phyloP scores from a whole-genome alignment of 768 basidiomycete species.

The Favolaschia claudopus region DNA sequence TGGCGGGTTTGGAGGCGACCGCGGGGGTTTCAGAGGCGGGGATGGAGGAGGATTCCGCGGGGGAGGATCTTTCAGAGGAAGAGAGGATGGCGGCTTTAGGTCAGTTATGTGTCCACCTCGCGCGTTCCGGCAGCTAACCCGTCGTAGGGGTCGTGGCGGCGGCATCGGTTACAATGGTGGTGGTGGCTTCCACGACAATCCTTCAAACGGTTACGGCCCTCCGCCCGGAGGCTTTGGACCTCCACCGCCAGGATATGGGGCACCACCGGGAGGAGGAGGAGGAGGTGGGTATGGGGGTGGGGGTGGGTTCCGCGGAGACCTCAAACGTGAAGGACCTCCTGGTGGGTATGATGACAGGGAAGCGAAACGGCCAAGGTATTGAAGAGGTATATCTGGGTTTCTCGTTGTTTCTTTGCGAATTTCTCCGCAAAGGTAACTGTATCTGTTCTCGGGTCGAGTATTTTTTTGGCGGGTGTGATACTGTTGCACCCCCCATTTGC shows the following conservation, averaged over 20 bases:
- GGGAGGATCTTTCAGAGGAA: slow-evolving; percentile 33
- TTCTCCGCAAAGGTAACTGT: slow-evolving; percentile 22
- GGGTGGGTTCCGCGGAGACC: slow-evolving; percentile 72
- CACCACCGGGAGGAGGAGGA: slow-evolving; percentile 54
- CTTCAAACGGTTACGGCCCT: slow-evolving; percentile 60
- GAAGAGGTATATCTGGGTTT: slow-evolving; percentile 49
- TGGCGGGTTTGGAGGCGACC: slow-evolving; percentile 50
- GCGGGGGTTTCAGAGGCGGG: slow-evolving; percentile 40
- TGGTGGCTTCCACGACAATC: slow-evolving; percentile 63
- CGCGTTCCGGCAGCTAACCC: slow-evolving; percentile 18
- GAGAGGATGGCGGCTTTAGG: slow-evolving; percentile 61
- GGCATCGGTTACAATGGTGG: slow-evolving; percentile 69
- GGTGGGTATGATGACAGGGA: slow-evolving; percentile 87
- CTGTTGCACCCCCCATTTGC: neutral
- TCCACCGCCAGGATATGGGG: slow-evolving; percentile 50
- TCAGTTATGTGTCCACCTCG: slow-evolving; percentile 29
- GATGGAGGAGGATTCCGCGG: slow-evolving; percentile 50
- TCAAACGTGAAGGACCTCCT: slow-evolving; percentile 80
- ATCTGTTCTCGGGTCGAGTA: slow-evolving; percentile 22
- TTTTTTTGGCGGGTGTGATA: slow-evolving; percentile 15
- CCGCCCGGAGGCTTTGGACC: slow-evolving; percentile 55
- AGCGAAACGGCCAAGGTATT: slow-evolving; percentile 83
- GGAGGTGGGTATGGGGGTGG: slow-evolving; percentile 65
- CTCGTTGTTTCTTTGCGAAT: slow-evolving; percentile 35
- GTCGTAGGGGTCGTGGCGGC: slow-evolving; percentile 68